Evolutionary conservation across 495 filamentous ascomycete genomes (phyloP).

Genomic region (Evernia prunastri): DNA sequence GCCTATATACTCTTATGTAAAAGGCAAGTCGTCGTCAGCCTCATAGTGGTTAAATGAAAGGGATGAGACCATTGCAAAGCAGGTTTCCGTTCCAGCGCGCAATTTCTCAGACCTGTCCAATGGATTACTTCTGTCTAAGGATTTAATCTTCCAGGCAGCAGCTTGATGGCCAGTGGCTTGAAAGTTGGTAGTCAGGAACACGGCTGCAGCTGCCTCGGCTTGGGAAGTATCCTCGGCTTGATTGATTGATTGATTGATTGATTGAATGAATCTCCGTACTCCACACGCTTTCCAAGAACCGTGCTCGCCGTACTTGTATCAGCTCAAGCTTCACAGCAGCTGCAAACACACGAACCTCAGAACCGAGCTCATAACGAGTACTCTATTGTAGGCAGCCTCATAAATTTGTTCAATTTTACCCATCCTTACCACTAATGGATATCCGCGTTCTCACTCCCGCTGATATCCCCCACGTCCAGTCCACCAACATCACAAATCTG

Average conservation of each 20-base stretch:
- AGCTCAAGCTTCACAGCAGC: not conserved
- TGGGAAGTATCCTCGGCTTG: too few species aligned
- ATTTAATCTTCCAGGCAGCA: not conserved
- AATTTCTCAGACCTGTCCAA: not conserved
- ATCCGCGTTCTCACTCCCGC: slow-evolving; percentile 66
- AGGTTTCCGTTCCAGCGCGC: not conserved
- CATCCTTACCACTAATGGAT: slow-evolving; percentile 50
- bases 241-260: too few species aligned
- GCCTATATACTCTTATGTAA: not conserved
- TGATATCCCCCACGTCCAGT: slow-evolving; percentile 91
- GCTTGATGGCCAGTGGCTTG: not conserved
- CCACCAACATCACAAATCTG: slow-evolving; percentile 96
- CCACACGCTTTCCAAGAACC: too few species aligned
- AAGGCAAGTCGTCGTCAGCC: not conserved
- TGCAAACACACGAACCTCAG: not conserved
- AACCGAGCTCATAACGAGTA: not conserved
- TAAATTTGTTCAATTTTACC: not conserved
- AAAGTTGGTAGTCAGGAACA: not conserved
- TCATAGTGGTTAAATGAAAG: not conserved
- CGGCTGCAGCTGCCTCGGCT: too few species aligned
- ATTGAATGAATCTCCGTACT: too few species aligned
- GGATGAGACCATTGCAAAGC: not conserved
- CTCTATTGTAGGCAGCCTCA: not conserved
- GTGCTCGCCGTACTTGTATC: too few species aligned
- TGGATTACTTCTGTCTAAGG: not conserved